Conservation (phyloP, 164 flowering plant genomes). For the Protea cynaroides region DNA sequence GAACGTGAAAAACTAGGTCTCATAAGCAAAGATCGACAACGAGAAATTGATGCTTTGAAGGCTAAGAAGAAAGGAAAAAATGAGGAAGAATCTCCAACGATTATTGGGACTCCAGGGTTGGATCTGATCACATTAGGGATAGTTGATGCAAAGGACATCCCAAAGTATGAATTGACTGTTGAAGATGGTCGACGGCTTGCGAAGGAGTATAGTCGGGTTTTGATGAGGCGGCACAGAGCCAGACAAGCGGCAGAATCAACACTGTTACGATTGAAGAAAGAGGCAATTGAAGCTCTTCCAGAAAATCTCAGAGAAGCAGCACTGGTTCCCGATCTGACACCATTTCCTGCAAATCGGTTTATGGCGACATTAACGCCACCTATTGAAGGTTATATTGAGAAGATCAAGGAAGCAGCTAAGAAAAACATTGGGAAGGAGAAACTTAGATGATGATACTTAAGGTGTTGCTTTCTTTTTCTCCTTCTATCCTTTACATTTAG, state of each 20-base stretch:
- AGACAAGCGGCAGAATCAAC: constrained; percentile 66
- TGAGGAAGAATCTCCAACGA: constrained; percentile 18
- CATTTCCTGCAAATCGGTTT: constrained; percentile 62
- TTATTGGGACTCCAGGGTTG: constrained; percentile 77
- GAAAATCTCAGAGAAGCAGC: constrained; percentile 59
- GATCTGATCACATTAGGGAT: constrained; percentile 70
- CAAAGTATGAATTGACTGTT: constrained; percentile 75
- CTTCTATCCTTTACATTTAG: no score
- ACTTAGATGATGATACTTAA: constrained; percentile 50
- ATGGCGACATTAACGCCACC: constrained; percentile 95
- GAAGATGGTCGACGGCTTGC: constrained; percentile 87
- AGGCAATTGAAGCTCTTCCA: constrained; percentile 84
- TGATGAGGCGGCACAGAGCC: constrained; percentile 72
- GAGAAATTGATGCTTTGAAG: constrained; percentile 51
- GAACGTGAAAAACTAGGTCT: constrained; percentile 81
- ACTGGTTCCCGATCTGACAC: constrained; percentile 68
- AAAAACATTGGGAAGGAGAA: constrained; percentile 44
- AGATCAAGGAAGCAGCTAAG: constrained; percentile 60
- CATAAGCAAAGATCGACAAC: constrained; percentile 53
- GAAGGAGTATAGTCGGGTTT: constrained; percentile 76
- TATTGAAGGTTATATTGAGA: constrained; percentile 78
- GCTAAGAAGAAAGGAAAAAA: constrained; percentile 22
- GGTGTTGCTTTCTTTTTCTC: neutral
- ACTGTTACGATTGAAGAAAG: constrained; percentile 59
- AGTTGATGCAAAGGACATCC: constrained; percentile 65